Conservation (phyloP, 306 rosid genomes). For the Amphicarpaea edgeworthii region DNA sequence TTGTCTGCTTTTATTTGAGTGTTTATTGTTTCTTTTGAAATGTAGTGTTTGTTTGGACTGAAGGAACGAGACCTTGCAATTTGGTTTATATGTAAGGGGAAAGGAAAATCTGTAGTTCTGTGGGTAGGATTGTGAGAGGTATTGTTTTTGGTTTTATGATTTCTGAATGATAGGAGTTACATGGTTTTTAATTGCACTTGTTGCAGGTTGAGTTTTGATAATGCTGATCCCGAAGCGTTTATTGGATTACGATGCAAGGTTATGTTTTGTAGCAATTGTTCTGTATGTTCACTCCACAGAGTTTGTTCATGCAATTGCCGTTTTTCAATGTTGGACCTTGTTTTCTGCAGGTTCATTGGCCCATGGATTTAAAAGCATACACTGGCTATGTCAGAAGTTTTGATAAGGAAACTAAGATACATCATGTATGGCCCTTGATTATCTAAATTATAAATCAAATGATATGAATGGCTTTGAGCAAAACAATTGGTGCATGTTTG, state of each 20-base stretch:
- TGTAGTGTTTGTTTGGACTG: conserved; percentile 25
- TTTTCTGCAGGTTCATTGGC: conserved; percentile 90
- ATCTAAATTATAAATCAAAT: conserved; percentile 11
- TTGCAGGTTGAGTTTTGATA: conserved; percentile 77
- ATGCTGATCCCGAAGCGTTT: conserved; percentile 73
- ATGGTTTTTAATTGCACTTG: conserved; percentile 38
- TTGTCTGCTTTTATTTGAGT: not conserved
- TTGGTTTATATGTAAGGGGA: conserved; percentile 11
- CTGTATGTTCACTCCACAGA: conserved; percentile 15
- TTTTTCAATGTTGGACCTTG: conserved; percentile 24
- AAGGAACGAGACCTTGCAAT: conserved; percentile 4
- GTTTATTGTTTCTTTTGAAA: not conserved
- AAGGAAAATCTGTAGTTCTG: conserved; percentile 15
- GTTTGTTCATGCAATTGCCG: conserved; percentile 39
- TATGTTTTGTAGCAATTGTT: conserved; percentile 48
- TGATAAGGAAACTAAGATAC: conserved; percentile 63
- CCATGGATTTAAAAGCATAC: conserved; percentile 85
- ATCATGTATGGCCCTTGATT: conserved; percentile 65
- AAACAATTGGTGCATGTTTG: conserved; percentile 16
- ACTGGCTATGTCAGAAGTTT: conserved; percentile 69
- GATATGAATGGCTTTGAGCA: conserved; percentile 23
- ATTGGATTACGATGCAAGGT: conserved; percentile 96
- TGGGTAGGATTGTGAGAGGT: not conserved
- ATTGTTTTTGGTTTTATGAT: conserved; percentile 19
- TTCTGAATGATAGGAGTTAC: conserved; percentile 36